phyloP scores from a whole-genome alignment of 78 protist species.

The Dictyostelium brefeldianum region DNA sequence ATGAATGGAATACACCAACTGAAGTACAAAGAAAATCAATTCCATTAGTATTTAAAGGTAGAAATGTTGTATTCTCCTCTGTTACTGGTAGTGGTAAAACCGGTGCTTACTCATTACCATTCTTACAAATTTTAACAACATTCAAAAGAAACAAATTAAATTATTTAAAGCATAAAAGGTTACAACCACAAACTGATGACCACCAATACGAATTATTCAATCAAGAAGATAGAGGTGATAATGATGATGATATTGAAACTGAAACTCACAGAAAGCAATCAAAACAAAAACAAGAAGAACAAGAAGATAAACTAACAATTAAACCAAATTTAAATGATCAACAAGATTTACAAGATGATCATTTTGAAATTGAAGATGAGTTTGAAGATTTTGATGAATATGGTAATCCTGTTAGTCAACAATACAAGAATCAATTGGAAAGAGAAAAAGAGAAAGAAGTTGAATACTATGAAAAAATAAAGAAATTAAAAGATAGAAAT shows the following conservation, averaged over 20 bases:
- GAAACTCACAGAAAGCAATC: background rate
- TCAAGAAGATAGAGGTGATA: background rate
- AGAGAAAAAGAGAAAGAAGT: background rate
- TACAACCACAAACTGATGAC: background rate
- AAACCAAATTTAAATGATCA: background rate
- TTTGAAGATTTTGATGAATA: slow-evolving; percentile 20
- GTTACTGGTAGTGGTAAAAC: slow-evolving; percentile 72
- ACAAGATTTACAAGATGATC: background rate
- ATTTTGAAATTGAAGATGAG: background rate
- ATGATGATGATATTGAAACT: background rate
- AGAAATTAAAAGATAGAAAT: background rate
- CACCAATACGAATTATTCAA: background rate
- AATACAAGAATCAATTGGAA: background rate
- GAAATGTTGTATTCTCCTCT: slow-evolving; percentile 54
- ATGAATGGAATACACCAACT: slow-evolving; percentile 53
- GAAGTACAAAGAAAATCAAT: slow-evolving; percentile 37
- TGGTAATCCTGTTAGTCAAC: background rate
- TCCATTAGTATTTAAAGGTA: slow-evolving; percentile 32
- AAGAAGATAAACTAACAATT: background rate
- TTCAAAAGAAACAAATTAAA: slow-evolving; percentile 32
- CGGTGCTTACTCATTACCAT: slow-evolving; percentile 45
- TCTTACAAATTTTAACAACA: slow-evolving; percentile 27
- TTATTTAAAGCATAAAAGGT: background rate
- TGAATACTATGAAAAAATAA: background rate
- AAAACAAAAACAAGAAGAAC: background rate